A percentile compares a stretch with the other conserved stretches of the same genome.
Conservation (phyloP, 441 rosid species). For the Mallotus repandus region DNA sequence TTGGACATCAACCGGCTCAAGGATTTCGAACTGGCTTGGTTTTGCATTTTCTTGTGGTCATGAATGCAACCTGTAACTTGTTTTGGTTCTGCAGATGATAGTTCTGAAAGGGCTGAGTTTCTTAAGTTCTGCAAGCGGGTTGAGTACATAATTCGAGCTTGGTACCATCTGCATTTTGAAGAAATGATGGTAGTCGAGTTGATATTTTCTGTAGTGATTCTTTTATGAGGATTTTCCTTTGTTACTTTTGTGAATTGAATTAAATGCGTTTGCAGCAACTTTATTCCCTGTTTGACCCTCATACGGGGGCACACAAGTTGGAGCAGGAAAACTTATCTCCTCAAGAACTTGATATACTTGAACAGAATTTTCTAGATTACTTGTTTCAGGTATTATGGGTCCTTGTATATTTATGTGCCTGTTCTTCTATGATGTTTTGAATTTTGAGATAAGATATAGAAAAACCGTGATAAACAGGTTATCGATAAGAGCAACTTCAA, state of each 20-base stretch:
- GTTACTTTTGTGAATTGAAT: conserved; percentile 19
- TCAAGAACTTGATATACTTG: conserved; percentile 63
- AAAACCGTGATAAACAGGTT: conserved; percentile 36
- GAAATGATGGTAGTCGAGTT: conserved; percentile 65
- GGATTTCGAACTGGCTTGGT: background rate
- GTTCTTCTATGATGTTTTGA: too few relatives aligned
- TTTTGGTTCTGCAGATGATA: conserved; percentile 40
- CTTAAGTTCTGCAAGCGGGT: conserved; percentile 74
- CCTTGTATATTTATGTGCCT: background rate
- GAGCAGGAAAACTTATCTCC: conserved; percentile 61
- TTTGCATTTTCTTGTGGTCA: background rate
- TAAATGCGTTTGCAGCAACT: conserved; percentile 52
- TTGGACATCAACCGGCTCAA: too few relatives aligned
- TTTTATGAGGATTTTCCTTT: background rate
- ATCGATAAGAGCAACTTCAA: conserved; percentile 94
- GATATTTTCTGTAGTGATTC: background rate
- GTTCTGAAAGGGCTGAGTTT: conserved; percentile 65
- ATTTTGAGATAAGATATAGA: too few relatives aligned
- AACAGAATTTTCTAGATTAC: conserved; percentile 63
- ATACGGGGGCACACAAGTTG: conserved; percentile 63
- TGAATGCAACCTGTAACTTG: background rate
- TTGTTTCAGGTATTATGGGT: conserved; percentile 57
- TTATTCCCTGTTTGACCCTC: conserved; percentile 82
- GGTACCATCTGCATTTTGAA: conserved; percentile 90
- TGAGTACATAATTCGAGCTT: conserved; percentile 83